A percentile compares a stretch with the other conserved stretches of the same genome.
phyloP scores from a whole-genome alignment of 2,329 filamentous ascomycete genomes.

The Hypoxylon sp. region DNA sequence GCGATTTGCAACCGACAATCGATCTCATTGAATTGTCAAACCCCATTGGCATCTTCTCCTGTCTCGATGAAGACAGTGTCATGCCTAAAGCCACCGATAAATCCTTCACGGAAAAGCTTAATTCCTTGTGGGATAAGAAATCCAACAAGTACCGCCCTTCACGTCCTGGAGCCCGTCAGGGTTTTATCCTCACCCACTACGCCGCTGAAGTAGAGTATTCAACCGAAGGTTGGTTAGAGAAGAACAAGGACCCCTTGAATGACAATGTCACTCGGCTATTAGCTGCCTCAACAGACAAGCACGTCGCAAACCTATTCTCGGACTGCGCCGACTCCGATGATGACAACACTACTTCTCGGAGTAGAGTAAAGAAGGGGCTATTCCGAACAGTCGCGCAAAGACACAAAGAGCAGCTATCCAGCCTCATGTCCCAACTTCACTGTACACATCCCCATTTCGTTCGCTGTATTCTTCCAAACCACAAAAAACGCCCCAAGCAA shows the following conservation, averaged over 20 bases:
- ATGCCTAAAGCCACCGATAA: constrained; percentile 99
- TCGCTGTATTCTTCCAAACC: constrained; percentile 96
- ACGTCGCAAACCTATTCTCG: constrained; percentile 86
- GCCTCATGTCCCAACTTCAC: constrained; percentile 92
- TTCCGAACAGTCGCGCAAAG: constrained; percentile 97
- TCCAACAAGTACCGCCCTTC: constrained; percentile 93
- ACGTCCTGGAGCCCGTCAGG: constrained; percentile 79
- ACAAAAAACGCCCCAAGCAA: constrained; percentile 96
- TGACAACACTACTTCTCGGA: constrained; percentile 75
- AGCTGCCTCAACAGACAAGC: constrained; percentile 83
- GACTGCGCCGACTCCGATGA: constrained; percentile 91
- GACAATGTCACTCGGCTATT: constrained; percentile 95
- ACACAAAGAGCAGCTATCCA: constrained; percentile 99
- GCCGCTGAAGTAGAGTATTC: constrained; percentile 98
- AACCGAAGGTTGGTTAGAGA: constrained; percentile 95
- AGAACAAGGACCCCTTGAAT: constrained; percentile 98
- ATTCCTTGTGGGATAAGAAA: constrained; percentile 96
- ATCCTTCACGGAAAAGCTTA: constrained; percentile 97
- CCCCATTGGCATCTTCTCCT: constrained; percentile 98
- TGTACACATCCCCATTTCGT: constrained; percentile 99
- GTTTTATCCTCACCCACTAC: constrained; percentile 97
- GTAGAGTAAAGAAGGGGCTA: constrained; percentile 93
- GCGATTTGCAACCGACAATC: constrained; percentile 96
- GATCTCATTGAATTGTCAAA: constrained; percentile 97
- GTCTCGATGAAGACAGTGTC: constrained; percentile 95